phyloP scores from a whole-genome alignment of 2,329 filamentous ascomycete species.

The Tolypocladium guangdongense region DNA sequence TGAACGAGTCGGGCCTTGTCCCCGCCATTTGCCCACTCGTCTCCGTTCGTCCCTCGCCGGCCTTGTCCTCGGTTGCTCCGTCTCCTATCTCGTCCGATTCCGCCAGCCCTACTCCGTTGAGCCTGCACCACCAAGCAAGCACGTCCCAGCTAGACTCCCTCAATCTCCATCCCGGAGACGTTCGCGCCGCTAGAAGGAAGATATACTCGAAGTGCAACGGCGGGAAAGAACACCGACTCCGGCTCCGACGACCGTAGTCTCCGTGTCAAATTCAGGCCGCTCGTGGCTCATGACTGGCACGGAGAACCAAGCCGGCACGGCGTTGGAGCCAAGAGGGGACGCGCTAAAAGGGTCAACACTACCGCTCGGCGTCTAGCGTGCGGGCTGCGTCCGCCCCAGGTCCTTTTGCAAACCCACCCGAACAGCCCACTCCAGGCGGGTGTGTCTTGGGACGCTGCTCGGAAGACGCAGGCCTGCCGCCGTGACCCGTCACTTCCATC shows the following conservation, averaged over 20 bases:
- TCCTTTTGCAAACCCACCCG: conserved; percentile 15
- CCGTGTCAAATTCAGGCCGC: conserved; percentile 2
- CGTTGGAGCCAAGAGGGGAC: neutral
- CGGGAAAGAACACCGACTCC: neutral
- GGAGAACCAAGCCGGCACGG: neutral
- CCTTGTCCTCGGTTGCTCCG: neutral
- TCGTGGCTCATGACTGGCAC: neutral
- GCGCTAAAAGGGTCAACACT: conserved; percentile 3
- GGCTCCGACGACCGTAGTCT: conserved; percentile 1
- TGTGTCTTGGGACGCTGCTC: conserved; percentile 1
- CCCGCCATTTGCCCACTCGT: neutral
- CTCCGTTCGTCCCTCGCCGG: neutral
- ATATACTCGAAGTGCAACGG: neutral
- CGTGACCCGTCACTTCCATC: neutral
- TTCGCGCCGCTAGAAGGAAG: neutral
- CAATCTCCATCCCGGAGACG: neutral
- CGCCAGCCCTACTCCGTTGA: too few species aligned
- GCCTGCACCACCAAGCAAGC: neutral
- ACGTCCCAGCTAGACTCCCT: neutral
- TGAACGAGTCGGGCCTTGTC: neutral
- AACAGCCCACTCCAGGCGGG: conserved; percentile 5
- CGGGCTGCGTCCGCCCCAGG: conserved; percentile 4
- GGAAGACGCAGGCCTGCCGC: neutral
- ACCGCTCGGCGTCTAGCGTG: conserved; percentile 11
- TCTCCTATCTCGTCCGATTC: neutral